Conservation (phyloP, 2,329 filamentous ascomycete genomes). For the Cercospora beticola region DNA sequence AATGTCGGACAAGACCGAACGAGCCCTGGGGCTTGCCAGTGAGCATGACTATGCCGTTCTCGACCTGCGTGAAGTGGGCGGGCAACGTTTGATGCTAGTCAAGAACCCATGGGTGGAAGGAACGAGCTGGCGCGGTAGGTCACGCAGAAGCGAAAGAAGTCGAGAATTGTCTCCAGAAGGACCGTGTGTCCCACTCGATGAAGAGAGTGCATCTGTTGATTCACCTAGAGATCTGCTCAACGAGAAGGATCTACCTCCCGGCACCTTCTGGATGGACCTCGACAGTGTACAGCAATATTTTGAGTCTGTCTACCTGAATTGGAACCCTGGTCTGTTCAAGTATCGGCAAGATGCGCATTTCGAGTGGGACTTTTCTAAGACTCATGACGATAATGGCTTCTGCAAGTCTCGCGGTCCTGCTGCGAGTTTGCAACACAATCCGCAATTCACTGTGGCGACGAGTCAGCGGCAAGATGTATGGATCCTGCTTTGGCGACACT, state of each 20-base stretch:
- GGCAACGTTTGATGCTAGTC: slow-evolving; percentile 69
- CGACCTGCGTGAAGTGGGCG: slow-evolving; percentile 66
- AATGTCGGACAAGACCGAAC: slow-evolving; percentile 73
- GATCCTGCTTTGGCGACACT: slow-evolving; percentile 84
- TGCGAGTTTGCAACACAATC: slow-evolving; percentile 69
- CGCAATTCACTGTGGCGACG: slow-evolving; percentile 58
- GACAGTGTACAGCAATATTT: slow-evolving; percentile 89
- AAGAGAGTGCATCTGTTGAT: slow-evolving; percentile 32
- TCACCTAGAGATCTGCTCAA: slow-evolving; percentile 40
- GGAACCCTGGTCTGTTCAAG: slow-evolving; percentile 83
- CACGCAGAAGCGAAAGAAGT: slow-evolving; percentile 10
- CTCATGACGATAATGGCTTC: slow-evolving; percentile 33
- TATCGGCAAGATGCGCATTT: slow-evolving; percentile 89
- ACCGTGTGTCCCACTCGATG: slow-evolving; percentile 25
- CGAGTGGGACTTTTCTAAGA: slow-evolving; percentile 64
- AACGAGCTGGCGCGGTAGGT: slow-evolving; percentile 64
- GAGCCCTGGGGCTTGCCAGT: slow-evolving; percentile 75
- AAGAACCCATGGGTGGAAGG: slow-evolving; percentile 97
- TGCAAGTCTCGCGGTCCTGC: slow-evolving; percentile 55
- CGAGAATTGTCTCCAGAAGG: slow-evolving; percentile 11
- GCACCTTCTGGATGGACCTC: slow-evolving; percentile 92
- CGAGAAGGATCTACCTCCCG: slow-evolving; percentile 52
- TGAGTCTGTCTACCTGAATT: slow-evolving; percentile 94
- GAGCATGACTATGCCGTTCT: slow-evolving; percentile 94
- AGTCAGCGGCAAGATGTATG: slow-evolving; percentile 65